Evolutionary conservation across 2,329 filamentous ascomycete genomes (phyloP).

Genomic region (Plenodomus tracheiphilus): DNA sequence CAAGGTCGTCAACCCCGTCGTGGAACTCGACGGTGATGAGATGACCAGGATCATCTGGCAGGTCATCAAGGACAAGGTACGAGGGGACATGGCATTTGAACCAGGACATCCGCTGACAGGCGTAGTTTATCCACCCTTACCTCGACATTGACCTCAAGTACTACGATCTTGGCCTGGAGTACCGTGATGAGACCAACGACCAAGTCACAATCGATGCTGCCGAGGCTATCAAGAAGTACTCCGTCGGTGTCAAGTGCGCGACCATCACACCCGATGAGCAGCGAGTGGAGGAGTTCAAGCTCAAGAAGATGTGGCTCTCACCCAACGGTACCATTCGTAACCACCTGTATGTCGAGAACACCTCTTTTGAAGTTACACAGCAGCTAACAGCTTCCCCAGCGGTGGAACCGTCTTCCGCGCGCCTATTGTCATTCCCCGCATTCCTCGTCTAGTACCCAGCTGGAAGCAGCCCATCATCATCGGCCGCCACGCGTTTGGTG

Average conservation of each 20-base stretch:
- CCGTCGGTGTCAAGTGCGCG: constrained; percentile 97
- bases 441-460: constrained; percentile 90
- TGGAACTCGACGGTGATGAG: constrained; percentile 91
- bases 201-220: constrained; percentile 94
- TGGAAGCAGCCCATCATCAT: constrained; percentile 99
- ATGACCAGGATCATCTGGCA: constrained; percentile 99
- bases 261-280: constrained; percentile 98
- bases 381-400: constrained; percentile 38
- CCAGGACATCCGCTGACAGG: constrained; percentile 6
- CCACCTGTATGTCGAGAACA: constrained; percentile 53
- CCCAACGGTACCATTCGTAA: constrained; percentile 87
- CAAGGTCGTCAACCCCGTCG: constrained; percentile 98
- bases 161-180: constrained; percentile 90
- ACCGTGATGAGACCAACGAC: constrained; percentile 95
- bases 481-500: constrained; percentile 95
- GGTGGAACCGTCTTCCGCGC: constrained; percentile 99
- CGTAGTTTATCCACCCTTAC: constrained; percentile 85
- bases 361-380: background rate
- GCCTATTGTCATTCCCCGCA: constrained; percentile 92
- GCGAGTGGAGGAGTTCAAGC: constrained; percentile 94
- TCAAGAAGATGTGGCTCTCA: constrained; percentile 99
- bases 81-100: constrained; percentile 4
- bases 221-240: constrained; percentile 98
- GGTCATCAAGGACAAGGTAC: constrained; percentile 92
- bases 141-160: constrained; percentile 98